Conservation (phyloP, 1,284 basidiomycete species). For the Ganoderma meredithae region DNA sequence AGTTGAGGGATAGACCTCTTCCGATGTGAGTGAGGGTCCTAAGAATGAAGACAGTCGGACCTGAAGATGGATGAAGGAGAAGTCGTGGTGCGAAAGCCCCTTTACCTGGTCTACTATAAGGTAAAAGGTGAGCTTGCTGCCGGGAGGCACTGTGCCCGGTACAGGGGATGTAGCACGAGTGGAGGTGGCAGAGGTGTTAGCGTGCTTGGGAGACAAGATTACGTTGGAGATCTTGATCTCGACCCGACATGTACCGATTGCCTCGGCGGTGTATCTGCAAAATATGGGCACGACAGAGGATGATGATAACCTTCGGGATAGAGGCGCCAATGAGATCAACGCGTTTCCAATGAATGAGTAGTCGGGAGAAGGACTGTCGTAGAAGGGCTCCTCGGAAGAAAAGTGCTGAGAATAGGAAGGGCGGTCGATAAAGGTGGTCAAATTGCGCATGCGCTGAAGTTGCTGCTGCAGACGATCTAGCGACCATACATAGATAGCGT, state of each 20-base stretch:
- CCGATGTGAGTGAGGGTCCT: constrained; percentile 71
- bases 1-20: constrained; percentile 84
- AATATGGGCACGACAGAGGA: constrained; percentile 84
- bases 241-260: constrained; percentile 90
- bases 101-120: constrained; percentile 86
- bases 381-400: constrained; percentile 92
- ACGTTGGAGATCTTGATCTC: constrained; percentile 83
- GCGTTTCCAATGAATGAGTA: constrained; percentile 94
- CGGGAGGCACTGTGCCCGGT: constrained; percentile 67
- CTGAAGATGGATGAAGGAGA: constrained; percentile 85
- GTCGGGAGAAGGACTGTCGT: constrained; percentile 83
- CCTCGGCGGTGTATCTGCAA: constrained; percentile 91
- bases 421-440: constrained; percentile 91
- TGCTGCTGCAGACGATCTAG: constrained; percentile 89
- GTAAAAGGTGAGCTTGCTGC: constrained; percentile 84
- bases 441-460: constrained; percentile 92
- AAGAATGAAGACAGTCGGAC: constrained; percentile 84
- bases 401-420: constrained; percentile 95
- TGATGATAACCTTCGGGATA: constrained; percentile 82
- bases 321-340: constrained; percentile 81
- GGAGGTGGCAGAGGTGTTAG: constrained; percentile 65
- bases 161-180: constrained; percentile 76
- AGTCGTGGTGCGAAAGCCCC: constrained; percentile 88
- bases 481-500: constrained; percentile 92
- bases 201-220: constrained; percentile 65